phyloP scores from a whole-genome alignment of 164 flowering plant species.

The Umbilicus rupestris region DNA sequence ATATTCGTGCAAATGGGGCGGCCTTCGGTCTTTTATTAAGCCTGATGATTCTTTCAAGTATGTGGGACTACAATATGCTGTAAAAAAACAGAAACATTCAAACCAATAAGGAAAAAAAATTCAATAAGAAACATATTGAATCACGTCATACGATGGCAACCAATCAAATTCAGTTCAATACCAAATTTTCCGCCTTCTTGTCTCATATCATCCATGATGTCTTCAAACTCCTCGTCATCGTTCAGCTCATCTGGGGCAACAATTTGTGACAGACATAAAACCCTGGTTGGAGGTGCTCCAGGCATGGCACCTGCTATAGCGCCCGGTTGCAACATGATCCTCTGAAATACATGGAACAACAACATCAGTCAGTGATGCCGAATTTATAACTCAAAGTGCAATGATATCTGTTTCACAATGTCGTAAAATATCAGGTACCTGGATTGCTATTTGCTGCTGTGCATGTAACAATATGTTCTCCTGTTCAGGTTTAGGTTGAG shows the following conservation, averaged over 20 bases:
- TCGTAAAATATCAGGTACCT: conserved; percentile 32
- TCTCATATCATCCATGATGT: conserved; percentile 89
- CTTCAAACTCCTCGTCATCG: conserved; percentile 87
- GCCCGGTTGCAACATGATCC: conserved; percentile 57
- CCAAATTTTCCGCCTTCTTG: conserved; percentile 81
- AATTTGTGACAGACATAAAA: conserved; percentile 76
- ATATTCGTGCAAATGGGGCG: conserved; percentile 6
- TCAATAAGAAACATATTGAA: not conserved
- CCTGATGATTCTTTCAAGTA: conserved; percentile 52
- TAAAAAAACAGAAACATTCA: conserved; percentile 48
- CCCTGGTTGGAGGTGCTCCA: conserved; percentile 32
- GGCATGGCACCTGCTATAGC: conserved; percentile 20
- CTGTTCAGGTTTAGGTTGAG: conserved; percentile 90
- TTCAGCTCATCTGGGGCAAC: conserved; percentile 67
- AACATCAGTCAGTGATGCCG: not conserved
- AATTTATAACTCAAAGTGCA: not conserved
- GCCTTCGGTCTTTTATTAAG: conserved; percentile 44
- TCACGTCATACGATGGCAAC: not conserved
- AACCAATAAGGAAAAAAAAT: conserved; percentile 19
- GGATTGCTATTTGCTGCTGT: conserved; percentile 91
- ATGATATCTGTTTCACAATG: not conserved
- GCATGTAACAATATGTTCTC: conserved; percentile 84
- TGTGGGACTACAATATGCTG: conserved; percentile 44
- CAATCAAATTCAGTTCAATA: conserved; percentile 13
- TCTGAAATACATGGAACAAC: conserved; percentile 42